Evolutionary conservation across 1,139 yeast species (phyloP).

Genomic region (Debaryomyces robertsiae): DNA sequence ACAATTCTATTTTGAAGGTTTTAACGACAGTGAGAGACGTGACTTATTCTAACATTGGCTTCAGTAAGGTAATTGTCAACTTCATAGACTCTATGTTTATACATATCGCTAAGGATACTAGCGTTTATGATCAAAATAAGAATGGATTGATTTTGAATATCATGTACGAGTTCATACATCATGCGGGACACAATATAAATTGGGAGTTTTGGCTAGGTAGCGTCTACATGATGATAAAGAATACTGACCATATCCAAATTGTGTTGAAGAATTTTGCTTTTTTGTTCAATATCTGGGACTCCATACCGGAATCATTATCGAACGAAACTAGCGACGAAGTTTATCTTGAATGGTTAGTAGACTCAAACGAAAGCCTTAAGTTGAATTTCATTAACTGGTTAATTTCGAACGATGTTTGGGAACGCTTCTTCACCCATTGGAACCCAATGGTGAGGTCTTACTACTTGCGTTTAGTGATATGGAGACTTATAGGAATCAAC

Average conservation of each 20-base stretch:
- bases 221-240: slow-evolving; percentile 54
- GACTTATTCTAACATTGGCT: slow-evolving; percentile 23
- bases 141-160: slow-evolving; percentile 50
- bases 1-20: slow-evolving; percentile 42
- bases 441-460: slow-evolving; percentile 73
- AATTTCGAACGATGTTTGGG: slow-evolving; percentile 51
- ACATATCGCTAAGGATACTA: slow-evolving; percentile 41
- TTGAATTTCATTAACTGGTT: slow-evolving; percentile 58
- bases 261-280: slow-evolving; percentile 66
- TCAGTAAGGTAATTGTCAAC: slow-evolving; percentile 14
- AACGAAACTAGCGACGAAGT: slow-evolving; percentile 6
- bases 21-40: slow-evolving; percentile 52
- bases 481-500: slow-evolving; percentile 62
- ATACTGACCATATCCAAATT: slow-evolving; percentile 63
- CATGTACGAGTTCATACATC: slow-evolving; percentile 48
- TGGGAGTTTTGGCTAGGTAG: slow-evolving; percentile 82
- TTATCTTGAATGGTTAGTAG: slow-evolving; percentile 34
- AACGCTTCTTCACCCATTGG: slow-evolving; percentile 72
- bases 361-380: slow-evolving; percentile 42
- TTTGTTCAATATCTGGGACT: slow-evolving; percentile 74
- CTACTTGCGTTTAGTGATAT: slow-evolving; percentile 65
- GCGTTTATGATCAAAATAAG: slow-evolving; percentile 48
- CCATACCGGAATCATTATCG: slow-evolving; percentile 50
- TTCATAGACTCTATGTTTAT: slow-evolving; percentile 38
- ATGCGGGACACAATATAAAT: slow-evolving; percentile 46